Conservation (phyloP, 2,329 filamentous ascomycete species). For the Drechslerella coelobrocha region DNA sequence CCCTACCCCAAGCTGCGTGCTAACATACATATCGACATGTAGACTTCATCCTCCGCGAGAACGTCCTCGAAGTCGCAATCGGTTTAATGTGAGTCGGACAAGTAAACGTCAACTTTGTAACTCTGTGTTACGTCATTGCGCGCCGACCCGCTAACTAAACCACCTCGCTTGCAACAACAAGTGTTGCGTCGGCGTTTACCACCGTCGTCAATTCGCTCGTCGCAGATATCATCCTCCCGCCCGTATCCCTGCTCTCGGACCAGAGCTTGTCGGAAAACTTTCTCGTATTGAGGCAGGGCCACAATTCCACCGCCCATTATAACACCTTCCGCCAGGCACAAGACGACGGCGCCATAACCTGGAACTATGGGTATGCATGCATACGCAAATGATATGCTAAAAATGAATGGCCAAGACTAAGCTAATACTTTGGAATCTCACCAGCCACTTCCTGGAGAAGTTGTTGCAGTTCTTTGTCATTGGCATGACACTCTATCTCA, state of each 20-base stretch:
- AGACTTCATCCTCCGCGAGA: slow-evolving; percentile 76
- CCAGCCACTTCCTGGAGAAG: slow-evolving; percentile 69
- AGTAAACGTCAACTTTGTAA: slow-evolving; percentile 11
- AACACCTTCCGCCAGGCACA: slow-evolving; percentile 74
- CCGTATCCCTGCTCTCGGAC: slow-evolving; percentile 72
- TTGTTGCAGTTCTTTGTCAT: slow-evolving; percentile 71
- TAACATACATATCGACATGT: background rate
- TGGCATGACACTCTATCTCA: slow-evolving; percentile 69
- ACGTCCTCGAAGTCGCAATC: slow-evolving; percentile 77
- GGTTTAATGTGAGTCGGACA: slow-evolving; percentile 69
- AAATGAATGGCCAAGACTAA: background rate
- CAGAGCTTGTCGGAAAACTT: slow-evolving; percentile 78
- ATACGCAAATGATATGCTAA: slow-evolving; percentile 4
- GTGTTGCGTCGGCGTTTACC: slow-evolving; percentile 74
- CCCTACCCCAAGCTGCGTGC: background rate
- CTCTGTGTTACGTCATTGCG: slow-evolving; percentile 15
- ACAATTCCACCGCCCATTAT: slow-evolving; percentile 66
- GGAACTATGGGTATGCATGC: slow-evolving; percentile 71
- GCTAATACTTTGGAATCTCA: background rate
- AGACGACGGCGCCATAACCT: slow-evolving; percentile 73
- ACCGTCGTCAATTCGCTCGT: slow-evolving; percentile 75
- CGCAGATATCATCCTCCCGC: slow-evolving; percentile 72
- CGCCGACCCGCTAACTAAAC: slow-evolving; percentile 11
- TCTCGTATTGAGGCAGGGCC: slow-evolving; percentile 68
- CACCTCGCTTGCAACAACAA: slow-evolving; percentile 57